A percentile compares a stretch with the other conserved stretches of the same genome.
These are phyloP conservation scores for Luffa acutangula DNA, from an alignment of 306 rosid species.

Conservation along the genomic window DNA sequence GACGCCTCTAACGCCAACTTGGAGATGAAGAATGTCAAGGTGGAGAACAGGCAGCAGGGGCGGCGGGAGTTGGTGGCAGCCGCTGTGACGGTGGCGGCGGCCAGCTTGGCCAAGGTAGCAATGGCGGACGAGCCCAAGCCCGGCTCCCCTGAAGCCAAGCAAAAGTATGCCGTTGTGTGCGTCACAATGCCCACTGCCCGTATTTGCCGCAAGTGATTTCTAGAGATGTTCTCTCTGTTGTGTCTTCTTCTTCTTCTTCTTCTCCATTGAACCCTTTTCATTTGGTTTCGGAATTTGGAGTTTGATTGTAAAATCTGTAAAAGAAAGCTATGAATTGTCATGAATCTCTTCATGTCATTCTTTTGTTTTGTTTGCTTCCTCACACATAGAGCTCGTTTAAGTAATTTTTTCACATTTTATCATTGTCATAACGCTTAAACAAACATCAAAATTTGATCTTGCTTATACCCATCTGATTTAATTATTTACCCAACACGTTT, in stretches of 20 bases:
- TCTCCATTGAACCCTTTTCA: background rate
- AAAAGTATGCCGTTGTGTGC: constrained; percentile 43
- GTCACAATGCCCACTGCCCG: constrained; percentile 62
- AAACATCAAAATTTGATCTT: background rate
- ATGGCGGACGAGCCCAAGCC: constrained; percentile 43
- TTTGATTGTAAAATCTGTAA: background rate
- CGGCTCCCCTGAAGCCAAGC: constrained; percentile 42
- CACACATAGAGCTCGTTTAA: background rate
- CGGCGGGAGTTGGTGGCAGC: constrained; percentile 46
- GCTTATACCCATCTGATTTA: background rate
- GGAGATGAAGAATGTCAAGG: constrained; percentile 20
- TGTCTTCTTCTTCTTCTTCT: background rate
- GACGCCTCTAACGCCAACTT: constrained; percentile 8
- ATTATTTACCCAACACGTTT: background rate
- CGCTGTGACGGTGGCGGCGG: constrained; percentile 30
- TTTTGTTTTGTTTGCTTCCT: background rate
- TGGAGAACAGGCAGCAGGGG: constrained; percentile 26
- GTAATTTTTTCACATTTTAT: background rate
- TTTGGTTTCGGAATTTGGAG: background rate
- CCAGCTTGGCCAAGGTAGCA: constrained; percentile 37
- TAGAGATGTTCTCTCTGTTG: background rate
- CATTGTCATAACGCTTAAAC: background rate
- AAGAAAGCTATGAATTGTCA: background rate
- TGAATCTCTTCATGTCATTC: background rate
- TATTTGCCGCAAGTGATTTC: constrained; percentile 39